phyloP scores from a whole-genome alignment of 805 yeast species.

The Wickerhamiella dianesei region DNA sequence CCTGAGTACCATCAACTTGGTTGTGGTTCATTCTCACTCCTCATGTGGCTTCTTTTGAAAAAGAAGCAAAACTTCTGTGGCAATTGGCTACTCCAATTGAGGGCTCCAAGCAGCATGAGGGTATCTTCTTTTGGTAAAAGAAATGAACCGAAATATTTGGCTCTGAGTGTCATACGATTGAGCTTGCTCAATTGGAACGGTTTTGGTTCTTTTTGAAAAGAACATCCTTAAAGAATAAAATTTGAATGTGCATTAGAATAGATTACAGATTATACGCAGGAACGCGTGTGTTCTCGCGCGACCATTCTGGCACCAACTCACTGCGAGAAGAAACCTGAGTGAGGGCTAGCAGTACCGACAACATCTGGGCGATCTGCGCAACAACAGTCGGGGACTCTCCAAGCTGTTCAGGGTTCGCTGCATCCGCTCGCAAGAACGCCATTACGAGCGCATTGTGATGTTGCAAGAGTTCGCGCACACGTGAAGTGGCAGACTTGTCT shows the following conservation, averaged over 20 bases:
- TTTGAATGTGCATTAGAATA: not conserved
- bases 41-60: too few relatives aligned
- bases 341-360: slow-evolving; percentile 40
- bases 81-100: too few relatives aligned
- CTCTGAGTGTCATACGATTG: too few relatives aligned
- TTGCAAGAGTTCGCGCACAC: slow-evolving; percentile 38
- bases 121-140: too few relatives aligned
- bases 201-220: too few relatives aligned
- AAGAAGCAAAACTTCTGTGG: too few relatives aligned
- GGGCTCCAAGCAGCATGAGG: too few relatives aligned
- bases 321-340: slow-evolving; percentile 18
- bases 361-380: slow-evolving; percentile 36
- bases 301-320: not conserved
- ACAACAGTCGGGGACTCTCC: slow-evolving; percentile 15
- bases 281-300: not conserved
- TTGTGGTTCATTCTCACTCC: too few relatives aligned
- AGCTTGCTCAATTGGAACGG: too few relatives aligned
- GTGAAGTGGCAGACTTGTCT: slow-evolving; percentile 43
- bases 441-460: slow-evolving; percentile 43
- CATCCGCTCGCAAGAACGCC: slow-evolving; percentile 50
- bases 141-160: too few relatives aligned
- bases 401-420: slow-evolving; percentile 11
- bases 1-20: not conserved
- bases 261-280: not conserved
- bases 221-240: too few relatives aligned